Evolutionary conservation across 2,329 filamentous ascomycete species (phyloP).

Genomic region (Xylogone sp.): DNA sequence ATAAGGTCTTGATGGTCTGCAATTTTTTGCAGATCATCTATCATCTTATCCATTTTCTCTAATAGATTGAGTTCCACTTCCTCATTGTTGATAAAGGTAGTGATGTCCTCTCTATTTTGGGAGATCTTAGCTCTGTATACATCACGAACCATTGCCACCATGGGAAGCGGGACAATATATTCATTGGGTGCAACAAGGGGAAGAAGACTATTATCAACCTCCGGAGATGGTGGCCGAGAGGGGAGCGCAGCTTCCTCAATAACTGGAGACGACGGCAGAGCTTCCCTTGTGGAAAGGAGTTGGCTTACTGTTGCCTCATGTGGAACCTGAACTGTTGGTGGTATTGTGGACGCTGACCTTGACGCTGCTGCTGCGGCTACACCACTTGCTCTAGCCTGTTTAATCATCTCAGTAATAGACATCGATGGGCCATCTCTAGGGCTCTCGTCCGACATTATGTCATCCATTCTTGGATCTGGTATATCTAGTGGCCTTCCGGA

Average conservation of each 20-base stretch:
- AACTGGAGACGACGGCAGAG: neutral
- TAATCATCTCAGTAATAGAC: slow-evolving; percentile 2
- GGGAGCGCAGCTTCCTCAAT: neutral
- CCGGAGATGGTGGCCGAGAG: slow-evolving; percentile 4
- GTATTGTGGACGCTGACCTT: slow-evolving; percentile 9
- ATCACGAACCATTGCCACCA: slow-evolving; percentile 48
- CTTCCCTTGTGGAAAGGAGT: slow-evolving; percentile 10
- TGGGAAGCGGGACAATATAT: slow-evolving; percentile 52
- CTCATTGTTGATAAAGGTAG: slow-evolving; percentile 43
- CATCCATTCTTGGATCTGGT: neutral
- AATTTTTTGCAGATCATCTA: slow-evolving; percentile 47
- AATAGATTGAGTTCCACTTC: slow-evolving; percentile 38
- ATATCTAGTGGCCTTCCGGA: neutral
- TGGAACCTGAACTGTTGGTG: slow-evolving; percentile 5
- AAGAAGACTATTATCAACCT: slow-evolving; percentile 4
- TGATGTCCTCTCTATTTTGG: slow-evolving; percentile 39
- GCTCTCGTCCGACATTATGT: neutral
- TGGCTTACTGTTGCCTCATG: slow-evolving; percentile 3
- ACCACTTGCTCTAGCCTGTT: slow-evolving; percentile 1
- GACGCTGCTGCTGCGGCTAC: slow-evolving; percentile 1
- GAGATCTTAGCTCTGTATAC: slow-evolving; percentile 48
- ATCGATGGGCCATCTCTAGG: neutral
- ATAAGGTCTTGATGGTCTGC: slow-evolving; percentile 55
- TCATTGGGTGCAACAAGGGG: slow-evolving; percentile 32
- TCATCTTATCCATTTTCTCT: slow-evolving; percentile 45